Conservation (phyloP, 805 yeast genomes). For the Candida bentonensis region DNA sequence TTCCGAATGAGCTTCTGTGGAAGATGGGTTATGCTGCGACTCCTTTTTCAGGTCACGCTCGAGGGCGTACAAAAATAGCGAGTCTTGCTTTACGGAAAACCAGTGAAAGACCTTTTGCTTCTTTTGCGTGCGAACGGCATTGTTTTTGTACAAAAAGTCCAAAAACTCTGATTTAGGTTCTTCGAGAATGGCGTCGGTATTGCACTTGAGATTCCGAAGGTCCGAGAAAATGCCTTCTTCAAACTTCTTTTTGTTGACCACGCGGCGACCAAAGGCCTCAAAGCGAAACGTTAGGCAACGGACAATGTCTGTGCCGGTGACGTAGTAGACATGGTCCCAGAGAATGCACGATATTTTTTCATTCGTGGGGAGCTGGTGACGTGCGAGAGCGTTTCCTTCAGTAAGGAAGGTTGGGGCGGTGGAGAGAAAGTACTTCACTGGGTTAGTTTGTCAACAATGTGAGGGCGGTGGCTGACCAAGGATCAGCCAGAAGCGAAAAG, state of each 20-base stretch:
- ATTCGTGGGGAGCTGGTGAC: conserved; percentile 60
- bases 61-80: conserved; percentile 80
- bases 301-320: conserved; percentile 94
- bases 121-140: conserved; percentile 85
- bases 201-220: conserved; percentile 64
- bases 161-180: conserved; percentile 75
- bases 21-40: conserved; percentile 18
- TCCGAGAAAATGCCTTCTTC: conserved; percentile 96
- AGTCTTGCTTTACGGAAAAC: conserved; percentile 92
- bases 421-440: conserved; percentile 64
- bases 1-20: conserved; percentile 59
- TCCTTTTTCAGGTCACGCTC: conserved; percentile 86
- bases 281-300: conserved; percentile 80
- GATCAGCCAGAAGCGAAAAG: too few species aligned
- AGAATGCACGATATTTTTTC: conserved; percentile 90
- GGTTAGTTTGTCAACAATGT: neutral
- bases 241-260: conserved; percentile 79
- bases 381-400: neutral
- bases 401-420: conserved; percentile 94
- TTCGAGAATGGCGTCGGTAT: conserved; percentile 76
- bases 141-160: conserved; percentile 70
- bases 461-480: too few species aligned
- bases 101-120: conserved; percentile 94
- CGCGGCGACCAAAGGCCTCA: conserved; percentile 76
- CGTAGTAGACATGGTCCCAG: conserved; percentile 81